Evolutionary conservation across 495 filamentous ascomycete species (phyloP), one percentile per base, ranked within the genome.

Genomic region (Penicillium samsonianum): DNA sequence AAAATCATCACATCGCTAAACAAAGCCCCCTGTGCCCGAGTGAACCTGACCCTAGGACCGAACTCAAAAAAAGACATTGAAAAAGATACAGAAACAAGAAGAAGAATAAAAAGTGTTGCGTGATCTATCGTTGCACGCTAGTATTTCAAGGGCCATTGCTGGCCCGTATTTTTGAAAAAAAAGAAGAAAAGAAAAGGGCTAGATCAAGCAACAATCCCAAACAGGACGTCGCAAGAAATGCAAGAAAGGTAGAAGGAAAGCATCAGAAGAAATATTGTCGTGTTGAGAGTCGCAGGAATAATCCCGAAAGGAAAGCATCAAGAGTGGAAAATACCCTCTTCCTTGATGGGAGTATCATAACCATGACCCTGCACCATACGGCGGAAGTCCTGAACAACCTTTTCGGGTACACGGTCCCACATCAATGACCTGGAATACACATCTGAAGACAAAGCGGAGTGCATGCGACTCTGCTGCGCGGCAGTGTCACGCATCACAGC

Each of bases 391-490:
- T 86, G 84, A 50, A 98, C 92, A 44, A 97, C 90, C 66, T 98
- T 91, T 60, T 85, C 78, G 44, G 95, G 91, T 59, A 98, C 90
- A 68, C 89, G 87, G 65, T 96, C 92, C 92, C 92, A 97, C 63
- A 98, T 87, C 57, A 98, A 81, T 48, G 90, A 94, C 28, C 93
- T 81, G 26, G 91, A 94, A 75, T 98, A 96, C 41, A 97, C 90
- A 65, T 96, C 91, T 17, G 75, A 75, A 28, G 70, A 69, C 30
- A 64, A 38, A 28, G 67, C 65, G 28, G 52, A 58, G 26, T 73
- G 67, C 45, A 74, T 54, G 7, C 64, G 60, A 42, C 42, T 45
- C 42, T 69, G 65, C 48, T 69, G 68, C 2, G 67, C 66, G 28
- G 89, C 87, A 35, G 84, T 90, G 68, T 74, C 80, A 59, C 91